phyloP scores from a whole-genome alignment of 345 rosid species.

The Bretschneidera sinensis region DNA sequence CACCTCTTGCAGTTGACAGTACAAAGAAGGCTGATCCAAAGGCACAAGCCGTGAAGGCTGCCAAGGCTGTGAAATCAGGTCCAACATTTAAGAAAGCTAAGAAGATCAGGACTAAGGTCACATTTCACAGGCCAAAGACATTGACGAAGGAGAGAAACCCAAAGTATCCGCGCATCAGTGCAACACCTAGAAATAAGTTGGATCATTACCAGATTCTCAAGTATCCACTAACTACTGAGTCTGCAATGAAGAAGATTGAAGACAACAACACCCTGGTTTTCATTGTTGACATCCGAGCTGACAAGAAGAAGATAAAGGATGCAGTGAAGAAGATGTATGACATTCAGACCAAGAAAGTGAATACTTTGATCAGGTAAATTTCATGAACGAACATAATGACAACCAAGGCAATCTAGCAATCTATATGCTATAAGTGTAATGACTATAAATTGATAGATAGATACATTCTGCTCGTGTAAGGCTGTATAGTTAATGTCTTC shows the following conservation, averaged over 20 bases:
- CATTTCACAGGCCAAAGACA: conserved; percentile 91
- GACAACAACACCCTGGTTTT: conserved; percentile 94
- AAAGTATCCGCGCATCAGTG: conserved; percentile 74
- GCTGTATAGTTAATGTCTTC: too few relatives aligned
- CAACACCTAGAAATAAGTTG: conserved; percentile 86
- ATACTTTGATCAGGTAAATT: conserved; percentile 78
- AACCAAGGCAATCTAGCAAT: too few relatives aligned
- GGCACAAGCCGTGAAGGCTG: conserved; percentile 86
- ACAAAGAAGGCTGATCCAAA: conserved; percentile 71
- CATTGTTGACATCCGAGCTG: conserved; percentile 92
- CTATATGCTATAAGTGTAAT: neutral
- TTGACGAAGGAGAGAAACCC: conserved; percentile 73
- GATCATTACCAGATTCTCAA: conserved; percentile 91
- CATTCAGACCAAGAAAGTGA: conserved; percentile 89
- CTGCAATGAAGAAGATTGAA: conserved; percentile 94
- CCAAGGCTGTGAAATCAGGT: conserved; percentile 83
- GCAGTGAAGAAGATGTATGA: conserved; percentile 96
- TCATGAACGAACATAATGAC: neutral
- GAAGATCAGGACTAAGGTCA: conserved; percentile 82
- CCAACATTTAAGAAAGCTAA: conserved; percentile 63
- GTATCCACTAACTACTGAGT: conserved; percentile 91
- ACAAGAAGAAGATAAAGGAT: conserved; percentile 86
- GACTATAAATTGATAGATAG: too few relatives aligned
- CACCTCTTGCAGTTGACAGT: conserved; percentile 30
- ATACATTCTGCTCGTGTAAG: too few relatives aligned